Evolutionary conservation across 768 basidiomycete species (phyloP).

Genomic region (Symmetrospora coprosmae): DNA sequence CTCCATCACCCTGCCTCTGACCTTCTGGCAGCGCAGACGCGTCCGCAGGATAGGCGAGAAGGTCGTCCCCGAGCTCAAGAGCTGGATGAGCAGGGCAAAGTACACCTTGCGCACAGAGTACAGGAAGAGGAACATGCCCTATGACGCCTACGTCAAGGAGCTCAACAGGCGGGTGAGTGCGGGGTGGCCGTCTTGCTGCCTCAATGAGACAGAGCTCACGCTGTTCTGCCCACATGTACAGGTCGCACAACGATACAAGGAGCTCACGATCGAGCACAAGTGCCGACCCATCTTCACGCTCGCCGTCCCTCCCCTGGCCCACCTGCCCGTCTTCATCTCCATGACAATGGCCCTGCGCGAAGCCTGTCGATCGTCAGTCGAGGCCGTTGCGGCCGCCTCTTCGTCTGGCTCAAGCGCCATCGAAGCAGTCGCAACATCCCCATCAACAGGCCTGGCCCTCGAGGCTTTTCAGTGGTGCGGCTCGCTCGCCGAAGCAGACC

Average conservation of each 20-base stretch:
- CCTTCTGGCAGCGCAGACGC: slow-evolving; percentile 36
- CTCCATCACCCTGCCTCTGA: slow-evolving; percentile 35
- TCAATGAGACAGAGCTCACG: neutral
- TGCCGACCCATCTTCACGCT: slow-evolving; percentile 36
- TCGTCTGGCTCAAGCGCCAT: too few relatives aligned
- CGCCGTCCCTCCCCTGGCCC: slow-evolving; percentile 35
- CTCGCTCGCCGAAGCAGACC: slow-evolving; percentile 35
- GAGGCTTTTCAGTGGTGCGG: slow-evolving; percentile 32
- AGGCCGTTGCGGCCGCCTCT: slow-evolving; percentile 11
- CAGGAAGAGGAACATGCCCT: slow-evolving; percentile 32
- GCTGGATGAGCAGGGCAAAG: slow-evolving; percentile 32
- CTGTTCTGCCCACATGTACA: slow-evolving; percentile 1
- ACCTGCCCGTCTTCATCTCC: slow-evolving; percentile 38
- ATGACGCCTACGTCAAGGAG: slow-evolving; percentile 35
- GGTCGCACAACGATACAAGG: slow-evolving; percentile 18
- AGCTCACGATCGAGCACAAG: slow-evolving; percentile 24
- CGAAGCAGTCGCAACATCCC: neutral
- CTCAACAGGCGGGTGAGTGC: slow-evolving; percentile 33
- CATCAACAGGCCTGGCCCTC: slow-evolving; percentile 13
- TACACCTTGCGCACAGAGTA: slow-evolving; percentile 32
- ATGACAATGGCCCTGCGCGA: slow-evolving; percentile 36
- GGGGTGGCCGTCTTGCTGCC: neutral
- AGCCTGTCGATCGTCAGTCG: slow-evolving; percentile 25
- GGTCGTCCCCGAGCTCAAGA: slow-evolving; percentile 35
- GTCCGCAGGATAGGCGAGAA: slow-evolving; percentile 30